Percentiles rank a stretch among this genome's conserved stretches.
phyloP scores from a whole-genome alignment of 2,329 filamentous ascomycete genomes.

The Aspergillus sojae region DNA sequence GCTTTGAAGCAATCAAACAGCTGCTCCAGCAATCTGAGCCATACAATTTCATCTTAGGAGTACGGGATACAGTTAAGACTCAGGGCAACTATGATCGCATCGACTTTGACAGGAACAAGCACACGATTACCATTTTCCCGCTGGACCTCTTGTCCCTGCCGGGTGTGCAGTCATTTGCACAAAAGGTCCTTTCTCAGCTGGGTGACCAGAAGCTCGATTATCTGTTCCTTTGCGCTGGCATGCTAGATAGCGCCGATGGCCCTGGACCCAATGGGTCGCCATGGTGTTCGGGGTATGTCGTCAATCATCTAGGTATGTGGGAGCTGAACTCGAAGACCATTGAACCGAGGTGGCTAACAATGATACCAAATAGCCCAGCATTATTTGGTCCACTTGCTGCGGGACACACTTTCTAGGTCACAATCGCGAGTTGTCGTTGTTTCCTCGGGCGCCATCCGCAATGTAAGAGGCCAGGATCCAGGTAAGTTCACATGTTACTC shows the following conservation, averaged over 20 bases:
- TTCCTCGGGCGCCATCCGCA: constrained; percentile 28
- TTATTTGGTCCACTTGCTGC: neutral
- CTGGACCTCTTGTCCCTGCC: neutral
- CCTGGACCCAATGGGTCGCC: neutral
- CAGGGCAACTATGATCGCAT: neutral
- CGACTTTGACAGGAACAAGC: neutral
- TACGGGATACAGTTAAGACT: constrained; percentile 15
- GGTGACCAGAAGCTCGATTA: neutral
- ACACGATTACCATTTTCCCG: neutral
- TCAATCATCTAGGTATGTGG: neutral
- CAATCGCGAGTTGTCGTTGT: constrained; percentile 27
- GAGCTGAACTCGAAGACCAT: neutral
- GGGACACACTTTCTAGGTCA: constrained; percentile 20
- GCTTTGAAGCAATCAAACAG: constrained; percentile 30
- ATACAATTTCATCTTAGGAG: constrained; percentile 28
- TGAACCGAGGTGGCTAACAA: neutral
- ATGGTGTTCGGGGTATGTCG: neutral
- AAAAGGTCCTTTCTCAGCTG: neutral
- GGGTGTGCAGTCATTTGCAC: neutral
- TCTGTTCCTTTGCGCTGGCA: neutral
- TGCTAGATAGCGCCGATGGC: neutral
- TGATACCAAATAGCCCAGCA: neutral
- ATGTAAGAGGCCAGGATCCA: constrained; percentile 23
- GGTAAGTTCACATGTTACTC: constrained; percentile 14
- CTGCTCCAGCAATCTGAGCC: constrained; percentile 24